These are phyloP conservation scores for Fusarium metavorans DNA, from an alignment of 2,329 filamentous ascomycete species.

Conservation along the genomic window DNA sequence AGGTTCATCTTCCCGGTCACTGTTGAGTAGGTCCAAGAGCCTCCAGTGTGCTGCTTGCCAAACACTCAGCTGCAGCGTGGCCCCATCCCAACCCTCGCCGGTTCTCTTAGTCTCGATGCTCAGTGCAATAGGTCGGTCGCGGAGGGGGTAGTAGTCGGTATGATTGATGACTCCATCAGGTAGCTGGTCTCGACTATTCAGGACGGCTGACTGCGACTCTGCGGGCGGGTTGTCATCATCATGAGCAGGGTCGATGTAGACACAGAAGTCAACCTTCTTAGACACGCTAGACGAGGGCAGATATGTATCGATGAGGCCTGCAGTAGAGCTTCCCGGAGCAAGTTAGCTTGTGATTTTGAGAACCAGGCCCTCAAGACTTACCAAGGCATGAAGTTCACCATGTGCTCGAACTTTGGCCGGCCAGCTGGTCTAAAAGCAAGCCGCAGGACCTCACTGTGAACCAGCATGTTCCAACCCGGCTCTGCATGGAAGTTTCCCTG, in stretches of 20 bases:
- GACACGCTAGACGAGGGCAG: not conserved
- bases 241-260: not conserved
- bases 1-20: not conserved
- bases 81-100: slow-evolving; percentile 21
- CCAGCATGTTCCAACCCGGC: not conserved
- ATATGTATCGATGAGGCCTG: not conserved
- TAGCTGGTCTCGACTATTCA: not conserved
- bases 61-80: slow-evolving; percentile 30
- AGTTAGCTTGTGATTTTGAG: not conserved
- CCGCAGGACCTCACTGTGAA: not conserved
- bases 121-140: slow-evolving; percentile 22
- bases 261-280: not conserved
- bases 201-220: not conserved
- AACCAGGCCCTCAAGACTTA: not conserved
- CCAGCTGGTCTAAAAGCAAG: not conserved
- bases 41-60: slow-evolving; percentile 40
- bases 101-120: slow-evolving; percentile 37
- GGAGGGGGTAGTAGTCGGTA: slow-evolving; percentile 29
- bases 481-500: slow-evolving; percentile 1
- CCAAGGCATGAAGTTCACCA: not conserved
- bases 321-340: not conserved
- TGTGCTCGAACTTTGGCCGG: not conserved
- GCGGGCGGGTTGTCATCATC: not conserved
- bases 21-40: not conserved
- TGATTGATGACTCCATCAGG: slow-evolving; percentile 26